Evolutionary conservation across 352 stramenopile species (phyloP), one percentile per base, ranked within the genome.

Genomic region (Phytophthora rubi): DNA sequence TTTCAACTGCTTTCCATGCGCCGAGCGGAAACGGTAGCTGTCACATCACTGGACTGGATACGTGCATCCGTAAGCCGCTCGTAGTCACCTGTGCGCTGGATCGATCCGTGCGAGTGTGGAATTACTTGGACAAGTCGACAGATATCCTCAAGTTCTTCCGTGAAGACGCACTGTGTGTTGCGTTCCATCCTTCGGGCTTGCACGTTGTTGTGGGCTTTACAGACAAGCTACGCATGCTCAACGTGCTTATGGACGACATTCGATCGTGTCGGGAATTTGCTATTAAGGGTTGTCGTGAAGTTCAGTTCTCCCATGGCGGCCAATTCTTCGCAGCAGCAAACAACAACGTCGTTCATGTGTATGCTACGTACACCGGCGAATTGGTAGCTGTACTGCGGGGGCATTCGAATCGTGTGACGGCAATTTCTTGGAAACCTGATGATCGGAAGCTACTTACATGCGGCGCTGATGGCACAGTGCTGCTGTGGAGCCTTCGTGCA

Each of bases 221-320:
- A 0, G 95, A 99, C 79, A 98, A 98, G 60, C 76, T 98, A 26
- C 92, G 95, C 55, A 78, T 98, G 68, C 91, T 98, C 64, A 98
- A 98, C 65, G 88, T 99, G 21, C 77, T 99, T 18, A 97, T 98
- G 88, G 94, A 98, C 65, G 94, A 99, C 56, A 89, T 99, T 35
- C 81, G 91, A 0, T 74, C 88, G 33, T 98, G 92, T 48, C 89
- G 94, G 6, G 93, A 98, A 64, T 91, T 98, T 53, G 62, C 88
- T 1, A 89, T 99, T 71, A 98, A 98, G 71, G 77, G 80, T 3
- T 99, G 96, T 69, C 77, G 83, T 32, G 93, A 98, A 77, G 90
- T 96, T 52, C 82, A 87, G 12, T 99, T 98, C 72, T 93, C 86
- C 48, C 83, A 97, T 58, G 94, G 94, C 4, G 92, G 93, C 0